phyloP scores from a whole-genome alignment of 495 filamentous ascomycete species.

The Tuber brumale region DNA sequence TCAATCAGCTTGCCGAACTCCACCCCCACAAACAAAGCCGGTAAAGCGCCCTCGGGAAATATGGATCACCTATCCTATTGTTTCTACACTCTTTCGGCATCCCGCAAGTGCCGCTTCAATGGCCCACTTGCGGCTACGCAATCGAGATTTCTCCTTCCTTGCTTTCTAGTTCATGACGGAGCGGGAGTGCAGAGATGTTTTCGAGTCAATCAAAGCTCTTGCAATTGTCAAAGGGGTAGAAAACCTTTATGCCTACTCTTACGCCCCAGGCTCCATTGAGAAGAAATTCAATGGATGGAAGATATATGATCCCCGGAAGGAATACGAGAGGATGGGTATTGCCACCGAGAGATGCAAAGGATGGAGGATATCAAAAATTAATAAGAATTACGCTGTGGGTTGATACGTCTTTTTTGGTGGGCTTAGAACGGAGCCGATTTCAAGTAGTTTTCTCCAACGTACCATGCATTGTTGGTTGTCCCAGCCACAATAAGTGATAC shows the following conservation, averaged over 20 bases:
- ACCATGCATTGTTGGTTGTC: constrained; percentile 76
- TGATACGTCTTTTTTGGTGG: background rate
- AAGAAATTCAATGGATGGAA: constrained; percentile 73
- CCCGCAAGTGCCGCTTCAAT: constrained; percentile 62
- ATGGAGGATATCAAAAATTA: constrained; percentile 88
- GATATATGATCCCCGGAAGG: constrained; percentile 65
- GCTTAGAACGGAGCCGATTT: constrained; percentile 39
- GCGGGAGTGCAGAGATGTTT: constrained; percentile 71
- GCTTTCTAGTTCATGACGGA: constrained; percentile 81
- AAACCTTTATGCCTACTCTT: constrained; percentile 85
- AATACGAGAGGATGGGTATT: constrained; percentile 41
- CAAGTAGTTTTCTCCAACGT: constrained; percentile 77
- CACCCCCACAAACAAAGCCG: constrained; percentile 14
- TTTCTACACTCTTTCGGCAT: constrained; percentile 62
- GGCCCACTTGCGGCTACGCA: constrained; percentile 78
- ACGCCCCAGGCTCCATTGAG: constrained; percentile 66
- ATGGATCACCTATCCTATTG: constrained; percentile 92
- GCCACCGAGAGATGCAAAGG: constrained; percentile 48
- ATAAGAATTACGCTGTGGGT: constrained; percentile 66
- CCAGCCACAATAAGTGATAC: constrained; percentile 89
- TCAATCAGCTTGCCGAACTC: constrained; percentile 7
- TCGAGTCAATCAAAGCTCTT: constrained; percentile 73
- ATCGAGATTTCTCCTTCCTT: constrained; percentile 86
- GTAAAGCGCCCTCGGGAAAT: constrained; percentile 54
- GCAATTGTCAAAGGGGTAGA: constrained; percentile 79